A percentile compares a stretch with the other conserved stretches of the same genome.
Conservation (phyloP, 2,329 filamentous ascomycete genomes). For the Pestalotiopsis sp. region DNA sequence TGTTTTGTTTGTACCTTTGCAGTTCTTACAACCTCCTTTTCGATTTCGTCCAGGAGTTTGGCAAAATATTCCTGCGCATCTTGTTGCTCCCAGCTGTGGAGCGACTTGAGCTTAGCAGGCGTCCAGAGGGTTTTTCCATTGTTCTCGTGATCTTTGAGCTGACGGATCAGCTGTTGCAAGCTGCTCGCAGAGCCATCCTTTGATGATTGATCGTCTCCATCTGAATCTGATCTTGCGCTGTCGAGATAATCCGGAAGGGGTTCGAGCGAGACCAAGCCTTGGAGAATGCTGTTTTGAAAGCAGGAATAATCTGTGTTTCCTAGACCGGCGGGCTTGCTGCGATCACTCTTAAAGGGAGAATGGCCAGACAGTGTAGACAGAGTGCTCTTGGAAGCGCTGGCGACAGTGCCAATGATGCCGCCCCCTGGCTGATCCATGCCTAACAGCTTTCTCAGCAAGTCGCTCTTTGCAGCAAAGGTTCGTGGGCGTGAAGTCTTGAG, state of each 20-base stretch:
- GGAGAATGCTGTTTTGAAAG: conserved; percentile 95
- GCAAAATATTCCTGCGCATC: conserved; percentile 98
- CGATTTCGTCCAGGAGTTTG: conserved; percentile 82
- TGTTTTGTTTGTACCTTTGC: conserved; percentile 34
- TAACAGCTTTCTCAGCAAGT: conserved; percentile 65
- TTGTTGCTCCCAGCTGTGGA: conserved; percentile 95
- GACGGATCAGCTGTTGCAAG: conserved; percentile 67
- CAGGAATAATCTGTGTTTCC: conserved; percentile 95
- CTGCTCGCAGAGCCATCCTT: conserved; percentile 45
- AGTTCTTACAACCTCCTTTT: conserved; percentile 70
- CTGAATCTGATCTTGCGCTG: conserved; percentile 33
- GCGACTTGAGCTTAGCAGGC: conserved; percentile 78
- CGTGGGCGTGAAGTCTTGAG: conserved; percentile 37
- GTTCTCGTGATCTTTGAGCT: conserved; percentile 70
- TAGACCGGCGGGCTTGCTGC: conserved; percentile 65
- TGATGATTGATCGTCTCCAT: conserved; percentile 26
- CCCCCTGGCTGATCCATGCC: conserved; percentile 53
- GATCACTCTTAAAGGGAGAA: conserved; percentile 40
- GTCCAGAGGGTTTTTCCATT: conserved; percentile 83
- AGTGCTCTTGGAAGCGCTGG: conserved; percentile 59
- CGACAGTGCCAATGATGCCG: conserved; percentile 58
- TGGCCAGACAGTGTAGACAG: conserved; percentile 54
- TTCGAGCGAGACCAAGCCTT: conserved; percentile 76
- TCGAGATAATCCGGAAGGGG: conserved; percentile 70
- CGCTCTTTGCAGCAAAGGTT: conserved; percentile 63